Evolutionary conservation across 371 early-diverging fungal species (phyloP).

Genomic region (Mortierella sp.): DNA sequence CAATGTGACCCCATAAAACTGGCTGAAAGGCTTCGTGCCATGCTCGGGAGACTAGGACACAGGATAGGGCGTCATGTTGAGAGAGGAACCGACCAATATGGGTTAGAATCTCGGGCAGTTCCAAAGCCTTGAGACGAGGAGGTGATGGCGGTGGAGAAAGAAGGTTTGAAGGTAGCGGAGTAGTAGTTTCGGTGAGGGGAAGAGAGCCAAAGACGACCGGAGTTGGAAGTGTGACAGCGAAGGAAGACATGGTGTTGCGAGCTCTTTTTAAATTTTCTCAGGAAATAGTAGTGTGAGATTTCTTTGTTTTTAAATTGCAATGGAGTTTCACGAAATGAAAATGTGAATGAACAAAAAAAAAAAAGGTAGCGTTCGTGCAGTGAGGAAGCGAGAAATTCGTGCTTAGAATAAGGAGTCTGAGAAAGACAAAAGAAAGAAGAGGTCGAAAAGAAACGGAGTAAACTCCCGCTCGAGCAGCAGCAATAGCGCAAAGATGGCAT

Average conservation of each 20-base stretch:
- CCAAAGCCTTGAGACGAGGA: slow-evolving; percentile 9
- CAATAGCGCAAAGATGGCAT: background rate
- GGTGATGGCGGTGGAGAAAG: background rate
- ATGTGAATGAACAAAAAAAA: too few relatives aligned
- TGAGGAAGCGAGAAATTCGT: too few relatives aligned
- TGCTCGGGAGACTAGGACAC: slow-evolving; percentile 28
- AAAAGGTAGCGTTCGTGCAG: too few relatives aligned
- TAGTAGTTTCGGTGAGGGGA: background rate
- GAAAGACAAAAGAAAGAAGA: background rate
- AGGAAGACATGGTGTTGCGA: background rate
- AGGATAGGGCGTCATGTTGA: slow-evolving; percentile 28
- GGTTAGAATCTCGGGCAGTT: slow-evolving; percentile 33
- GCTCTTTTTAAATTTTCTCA: background rate
- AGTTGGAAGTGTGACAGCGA: background rate
- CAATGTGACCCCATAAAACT: slow-evolving; percentile 33
- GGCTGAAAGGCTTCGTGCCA: slow-evolving; percentile 34
- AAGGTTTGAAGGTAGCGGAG: background rate
- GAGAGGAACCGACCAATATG: slow-evolving; percentile 24
- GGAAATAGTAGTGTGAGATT: background rate
- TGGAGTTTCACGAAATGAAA: background rate
- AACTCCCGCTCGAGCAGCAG: too few relatives aligned
- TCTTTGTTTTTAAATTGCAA: background rate
- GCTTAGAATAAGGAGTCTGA: background rate
- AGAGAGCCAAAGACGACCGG: background rate
- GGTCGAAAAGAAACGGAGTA: too few relatives aligned